Evolutionary conservation across 2,329 filamentous ascomycete species (phyloP).

Genomic region (Didymella arachidicola): DNA sequence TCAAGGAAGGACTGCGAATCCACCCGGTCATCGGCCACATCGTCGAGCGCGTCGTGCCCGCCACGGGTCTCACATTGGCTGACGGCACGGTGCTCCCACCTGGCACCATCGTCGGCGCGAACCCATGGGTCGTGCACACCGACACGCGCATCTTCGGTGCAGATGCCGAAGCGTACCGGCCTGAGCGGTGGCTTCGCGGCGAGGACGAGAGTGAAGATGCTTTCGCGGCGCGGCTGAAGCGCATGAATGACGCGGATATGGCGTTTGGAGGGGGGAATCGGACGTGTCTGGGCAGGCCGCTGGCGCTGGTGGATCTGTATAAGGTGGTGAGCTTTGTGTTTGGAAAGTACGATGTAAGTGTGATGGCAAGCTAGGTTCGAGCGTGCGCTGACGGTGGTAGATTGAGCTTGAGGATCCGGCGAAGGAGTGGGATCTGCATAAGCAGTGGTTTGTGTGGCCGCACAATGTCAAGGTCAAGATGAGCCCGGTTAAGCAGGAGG

Average conservation of each 20-base stretch:
- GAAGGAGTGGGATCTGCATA: constrained; percentile 52
- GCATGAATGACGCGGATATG: constrained; percentile 48
- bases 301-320: constrained; percentile 43
- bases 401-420: constrained; percentile 48
- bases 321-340: constrained; percentile 64
- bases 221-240: constrained; percentile 31
- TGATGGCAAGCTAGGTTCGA: no score
- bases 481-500: constrained; percentile 16
- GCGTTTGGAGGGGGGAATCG: constrained; percentile 43
- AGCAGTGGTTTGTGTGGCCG: constrained; percentile 54
- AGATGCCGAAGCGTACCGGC: constrained; percentile 29
- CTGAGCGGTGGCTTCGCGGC: constrained; percentile 47
- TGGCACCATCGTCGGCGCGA: constrained; percentile 46
- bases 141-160: constrained; percentile 33
- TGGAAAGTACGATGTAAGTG: constrained; percentile 53
- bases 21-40: constrained; percentile 50
- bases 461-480: constrained; percentile 43
- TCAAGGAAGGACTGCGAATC: constrained; percentile 57
- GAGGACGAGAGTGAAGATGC: constrained; percentile 23
- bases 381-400: constrained; percentile 20
- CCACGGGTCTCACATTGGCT: constrained; percentile 28
- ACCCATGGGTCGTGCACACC: constrained; percentile 41
- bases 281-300: constrained; percentile 39
- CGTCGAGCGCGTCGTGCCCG: constrained; percentile 44
- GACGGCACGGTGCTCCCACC: constrained; percentile 37